These are phyloP conservation scores for Nakazawaea sp. DNA, from an alignment of 805 yeast genomes.

Conservation along the genomic window DNA sequence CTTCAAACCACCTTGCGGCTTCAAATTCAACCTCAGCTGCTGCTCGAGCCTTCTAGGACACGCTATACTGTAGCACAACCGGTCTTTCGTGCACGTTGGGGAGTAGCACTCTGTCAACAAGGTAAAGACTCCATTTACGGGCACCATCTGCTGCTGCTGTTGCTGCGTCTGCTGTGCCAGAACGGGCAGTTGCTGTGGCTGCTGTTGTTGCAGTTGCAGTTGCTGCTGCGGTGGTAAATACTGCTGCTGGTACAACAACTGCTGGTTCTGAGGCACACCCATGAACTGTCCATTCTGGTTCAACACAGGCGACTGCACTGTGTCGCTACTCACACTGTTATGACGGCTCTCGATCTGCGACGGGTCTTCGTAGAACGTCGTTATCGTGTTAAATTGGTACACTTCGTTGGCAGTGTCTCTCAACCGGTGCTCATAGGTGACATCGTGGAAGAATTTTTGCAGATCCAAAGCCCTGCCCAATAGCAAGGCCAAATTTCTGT, in stretches of 20 bases:
- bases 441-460: constrained; percentile 91
- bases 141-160: constrained; percentile 11
- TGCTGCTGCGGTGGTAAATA: too few relatives aligned
- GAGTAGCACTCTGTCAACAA: constrained; percentile 91
- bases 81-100: constrained; percentile 89
- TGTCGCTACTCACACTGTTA: constrained; percentile 6
- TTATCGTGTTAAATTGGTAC: constrained; percentile 68
- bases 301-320: constrained; percentile 4
- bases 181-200: constrained; percentile 2
- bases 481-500: constrained; percentile 81
- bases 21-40: constrained; percentile 85
- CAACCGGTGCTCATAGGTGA: constrained; percentile 86
- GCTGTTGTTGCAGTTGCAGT: constrained; percentile 7
- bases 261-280: background rate
- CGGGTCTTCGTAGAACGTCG: constrained; percentile 24
- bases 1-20: constrained; percentile 78
- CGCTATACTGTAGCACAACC: constrained; percentile 87
- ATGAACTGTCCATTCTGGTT: background rate
- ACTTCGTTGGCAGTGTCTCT: constrained; percentile 85
- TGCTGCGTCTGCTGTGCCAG: constrained; percentile 10
- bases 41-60: constrained; percentile 95
- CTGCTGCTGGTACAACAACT: background rate
- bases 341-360: constrained; percentile 1
- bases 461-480: constrained; percentile 92
- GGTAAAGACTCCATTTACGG: constrained; percentile 88